Evolutionary conservation across 2,329 filamentous ascomycete species (phyloP).

Genomic region (Mycogone perniciosa): DNA sequence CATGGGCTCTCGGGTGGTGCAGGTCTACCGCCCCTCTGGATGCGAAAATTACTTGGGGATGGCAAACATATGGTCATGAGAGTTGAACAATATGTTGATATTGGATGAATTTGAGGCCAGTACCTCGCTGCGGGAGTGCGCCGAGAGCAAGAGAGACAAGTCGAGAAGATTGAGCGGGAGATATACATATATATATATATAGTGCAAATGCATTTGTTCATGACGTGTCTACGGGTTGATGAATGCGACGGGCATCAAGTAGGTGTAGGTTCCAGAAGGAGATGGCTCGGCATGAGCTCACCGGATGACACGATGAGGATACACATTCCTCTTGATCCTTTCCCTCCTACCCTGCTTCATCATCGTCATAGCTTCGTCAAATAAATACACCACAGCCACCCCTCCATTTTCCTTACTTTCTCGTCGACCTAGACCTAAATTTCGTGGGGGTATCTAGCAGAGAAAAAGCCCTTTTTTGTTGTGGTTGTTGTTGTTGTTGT

Average conservation of each 20-base stretch:
- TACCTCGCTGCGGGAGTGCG: not conserved
- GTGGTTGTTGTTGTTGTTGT: not conserved
- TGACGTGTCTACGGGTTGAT: not conserved
- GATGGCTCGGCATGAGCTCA: too few species aligned
- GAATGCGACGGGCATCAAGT: not conserved
- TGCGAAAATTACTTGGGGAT: not conserved
- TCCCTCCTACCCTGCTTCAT: too few species aligned
- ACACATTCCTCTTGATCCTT: too few species aligned
- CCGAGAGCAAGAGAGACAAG: not conserved
- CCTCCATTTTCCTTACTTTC: too few species aligned
- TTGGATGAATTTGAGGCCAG: too few species aligned
- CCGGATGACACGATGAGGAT: not conserved
- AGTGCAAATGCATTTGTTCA: constrained; percentile 1
- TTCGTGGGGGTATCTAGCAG: too few species aligned
- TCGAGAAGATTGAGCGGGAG: not conserved
- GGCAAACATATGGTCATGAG: not conserved
- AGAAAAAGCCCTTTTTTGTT: not conserved
- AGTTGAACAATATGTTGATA: not conserved
- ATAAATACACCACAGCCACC: too few species aligned
- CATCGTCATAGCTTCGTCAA: too few species aligned
- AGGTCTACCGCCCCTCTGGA: not conserved
- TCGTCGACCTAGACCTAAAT: too few species aligned
- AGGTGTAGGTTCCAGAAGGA: not conserved
- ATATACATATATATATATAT: not conserved
- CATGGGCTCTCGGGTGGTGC: not conserved